phyloP scores from a whole-genome alignment of 306 rosid genomes.

The Macrotyloma uniflorum region DNA sequence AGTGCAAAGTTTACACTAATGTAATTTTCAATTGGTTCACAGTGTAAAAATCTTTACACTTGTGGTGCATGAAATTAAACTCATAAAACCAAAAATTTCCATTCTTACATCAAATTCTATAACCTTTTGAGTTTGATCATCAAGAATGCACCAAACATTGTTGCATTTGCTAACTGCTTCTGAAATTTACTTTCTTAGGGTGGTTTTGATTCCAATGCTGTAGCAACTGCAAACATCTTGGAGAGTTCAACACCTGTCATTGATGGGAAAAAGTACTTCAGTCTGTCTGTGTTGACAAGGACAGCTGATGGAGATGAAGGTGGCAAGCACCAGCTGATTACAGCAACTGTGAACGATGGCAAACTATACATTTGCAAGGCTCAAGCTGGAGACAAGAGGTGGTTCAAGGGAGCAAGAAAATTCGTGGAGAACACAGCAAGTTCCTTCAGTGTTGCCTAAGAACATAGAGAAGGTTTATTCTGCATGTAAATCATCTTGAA shows the following conservation, averaged over 20 bases:
- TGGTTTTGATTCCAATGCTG: slow-evolving; percentile 79
- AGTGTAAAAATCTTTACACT: too few relatives aligned
- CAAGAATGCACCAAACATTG: not conserved
- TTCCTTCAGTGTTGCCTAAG: slow-evolving; percentile 93
- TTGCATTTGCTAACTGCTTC: slow-evolving; percentile 18
- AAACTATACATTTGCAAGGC: slow-evolving; percentile 95
- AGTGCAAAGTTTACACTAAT: too few relatives aligned
- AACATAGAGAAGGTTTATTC: slow-evolving; percentile 30
- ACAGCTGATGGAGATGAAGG: slow-evolving; percentile 99
- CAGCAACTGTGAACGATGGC: slow-evolving; percentile 80
- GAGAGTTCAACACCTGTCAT: slow-evolving; percentile 49
- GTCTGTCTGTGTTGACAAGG: slow-evolving; percentile 79
- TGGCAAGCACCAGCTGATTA: slow-evolving; percentile 88
- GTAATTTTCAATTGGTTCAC: too few relatives aligned
- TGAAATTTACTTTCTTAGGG: slow-evolving; percentile 61
- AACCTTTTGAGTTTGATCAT: not conserved
- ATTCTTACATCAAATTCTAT: not conserved
- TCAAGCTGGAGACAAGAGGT: slow-evolving; percentile 99
- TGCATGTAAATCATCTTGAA: slow-evolving; percentile 58
- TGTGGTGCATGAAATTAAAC: too few relatives aligned
- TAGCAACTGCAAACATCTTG: slow-evolving; percentile 85
- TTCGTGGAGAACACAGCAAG: slow-evolving; percentile 72
- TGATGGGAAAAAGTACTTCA: slow-evolving; percentile 67
- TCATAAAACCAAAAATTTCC: not conserved
- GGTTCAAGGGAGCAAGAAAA: slow-evolving; percentile 96